Conservation (phyloP, 2,329 filamentous ascomycete genomes). For the Ophiostoma tasmaniense region DNA sequence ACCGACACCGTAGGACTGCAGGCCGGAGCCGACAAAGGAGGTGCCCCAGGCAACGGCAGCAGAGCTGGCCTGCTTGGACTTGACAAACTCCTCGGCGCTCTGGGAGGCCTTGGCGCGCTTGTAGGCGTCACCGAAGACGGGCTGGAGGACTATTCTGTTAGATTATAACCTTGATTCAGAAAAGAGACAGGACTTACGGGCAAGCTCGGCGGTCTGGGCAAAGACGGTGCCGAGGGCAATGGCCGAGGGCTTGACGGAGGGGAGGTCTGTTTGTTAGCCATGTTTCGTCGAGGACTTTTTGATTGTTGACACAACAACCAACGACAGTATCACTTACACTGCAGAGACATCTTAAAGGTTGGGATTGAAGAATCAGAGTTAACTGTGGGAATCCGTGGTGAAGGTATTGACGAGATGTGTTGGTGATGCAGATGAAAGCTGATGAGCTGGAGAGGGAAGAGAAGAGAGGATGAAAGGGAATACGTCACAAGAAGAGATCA, state of each 20-base stretch:
- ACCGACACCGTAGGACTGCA: conserved; percentile 84
- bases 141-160: conserved; percentile 78
- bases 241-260: conserved; percentile 89
- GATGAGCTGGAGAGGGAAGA: not conserved
- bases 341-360: conserved; percentile 47
- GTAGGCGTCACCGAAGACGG: conserved; percentile 91
- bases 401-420: not conserved
- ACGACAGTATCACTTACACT: conserved; percentile 47
- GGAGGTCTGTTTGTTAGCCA: conserved; percentile 40
- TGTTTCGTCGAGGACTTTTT: not conserved
- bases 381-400: conserved; percentile 2
- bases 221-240: conserved; percentile 94
- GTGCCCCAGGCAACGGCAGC: conserved; percentile 86
- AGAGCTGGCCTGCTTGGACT: conserved; percentile 82
- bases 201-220: conserved; percentile 86
- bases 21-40: conserved; percentile 76
- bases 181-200: conserved; percentile 34
- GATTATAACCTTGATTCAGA: too few relatives aligned
- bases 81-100: conserved; percentile 93
- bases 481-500: conserved; percentile 3
- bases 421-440: not conserved
- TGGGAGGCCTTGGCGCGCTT: conserved; percentile 83
- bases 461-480: not conserved
- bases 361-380: not conserved
- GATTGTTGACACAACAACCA: not conserved